Conservation (phyloP, 345 rosid species). For the Acer saccharum region DNA sequence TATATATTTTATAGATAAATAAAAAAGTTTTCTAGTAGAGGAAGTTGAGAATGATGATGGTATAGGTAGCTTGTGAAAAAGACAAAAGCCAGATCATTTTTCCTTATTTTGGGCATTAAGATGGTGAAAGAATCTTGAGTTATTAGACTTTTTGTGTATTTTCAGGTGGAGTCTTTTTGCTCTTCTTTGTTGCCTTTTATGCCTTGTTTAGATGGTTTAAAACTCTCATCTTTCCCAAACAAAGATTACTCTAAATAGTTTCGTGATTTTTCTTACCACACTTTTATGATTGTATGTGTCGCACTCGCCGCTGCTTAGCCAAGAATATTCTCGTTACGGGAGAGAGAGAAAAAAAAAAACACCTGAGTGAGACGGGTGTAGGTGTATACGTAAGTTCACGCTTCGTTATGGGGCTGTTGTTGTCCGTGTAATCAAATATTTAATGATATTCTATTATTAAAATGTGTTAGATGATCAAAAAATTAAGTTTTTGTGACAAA, state of each 20-base stretch:
- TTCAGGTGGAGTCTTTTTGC: background rate
- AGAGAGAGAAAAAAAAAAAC: too few species aligned
- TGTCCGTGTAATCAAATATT: too few species aligned
- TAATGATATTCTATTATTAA: too few species aligned
- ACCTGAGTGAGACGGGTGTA: too few species aligned
- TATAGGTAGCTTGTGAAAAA: conserved; percentile 16
- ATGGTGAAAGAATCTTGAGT: conserved; percentile 14
- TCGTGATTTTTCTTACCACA: background rate
- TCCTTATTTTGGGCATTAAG: background rate
- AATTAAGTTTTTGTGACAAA: too few species aligned
- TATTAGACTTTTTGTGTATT: background rate
- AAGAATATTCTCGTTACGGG: too few species aligned
- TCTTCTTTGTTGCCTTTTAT: background rate
- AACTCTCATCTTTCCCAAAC: background rate
- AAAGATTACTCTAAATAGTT: background rate
- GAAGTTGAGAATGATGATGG: conserved; percentile 21
- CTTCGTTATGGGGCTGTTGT: too few species aligned
- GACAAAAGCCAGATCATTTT: conserved; percentile 26
- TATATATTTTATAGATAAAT: background rate
- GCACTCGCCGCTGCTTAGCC: too few species aligned
- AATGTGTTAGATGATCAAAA: too few species aligned
- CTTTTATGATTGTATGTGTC: too few species aligned
- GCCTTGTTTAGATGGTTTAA: background rate
- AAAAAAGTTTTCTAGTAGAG: background rate
- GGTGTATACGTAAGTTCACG: too few species aligned